Base-by-base conservation (phyloP, 1,139 yeast genomes). In the Magnusiomyces paraingens region DNA sequence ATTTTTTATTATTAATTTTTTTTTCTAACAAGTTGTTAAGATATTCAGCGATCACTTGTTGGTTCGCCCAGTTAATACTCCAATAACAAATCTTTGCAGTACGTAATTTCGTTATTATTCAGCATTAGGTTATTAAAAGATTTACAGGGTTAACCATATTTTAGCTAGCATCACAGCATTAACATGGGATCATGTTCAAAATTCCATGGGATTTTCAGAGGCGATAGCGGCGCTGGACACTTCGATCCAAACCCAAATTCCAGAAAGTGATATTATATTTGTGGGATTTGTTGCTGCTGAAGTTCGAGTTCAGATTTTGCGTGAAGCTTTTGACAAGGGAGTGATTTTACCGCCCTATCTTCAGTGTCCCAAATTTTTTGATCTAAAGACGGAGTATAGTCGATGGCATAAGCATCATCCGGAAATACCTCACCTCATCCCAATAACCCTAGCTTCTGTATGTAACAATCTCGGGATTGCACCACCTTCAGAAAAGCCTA, bases 261-360 rank as follows among this genome's bases (percentile, higher is more conserved):
- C 77, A 12, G 64, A 73, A 29, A 70, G 74, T 46, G 84, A 82
- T 41, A 85, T 88, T 66, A 74, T 83, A 1, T 80, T 90, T 63
- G 84, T 89, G 47, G 77, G 90, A 0, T 74, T 81, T 59, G 82
- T 83, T 63, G 75, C 83, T 10, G 79, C 84, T 80, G 84, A 83
- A 61, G 70, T 91, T 50, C 76, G 91, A 58, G 91, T 89, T 38
- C 88, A 86, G 62, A 69, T 91, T 29, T 84, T 87, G 4, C 76
- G 95, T 50, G 95, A 88, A 66, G 89, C 95, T 10, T 75, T 88
- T 44, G 95, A 88, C 66, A 83, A 86, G 66, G 78, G 81, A 14
- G 81, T 86, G 54, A 79, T 74, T 2, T 74, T 91, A 57, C 96
- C 97, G 0, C 74, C 79, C 2, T 88, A 84, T 65, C 72, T 91